A percentile compares a stretch with the other conserved stretches of the same genome.
These are phyloP conservation scores for Purpureocillium lavendulum DNA, from an alignment of 2,329 filamentous ascomycete genomes.

Conservation along the genomic window DNA sequence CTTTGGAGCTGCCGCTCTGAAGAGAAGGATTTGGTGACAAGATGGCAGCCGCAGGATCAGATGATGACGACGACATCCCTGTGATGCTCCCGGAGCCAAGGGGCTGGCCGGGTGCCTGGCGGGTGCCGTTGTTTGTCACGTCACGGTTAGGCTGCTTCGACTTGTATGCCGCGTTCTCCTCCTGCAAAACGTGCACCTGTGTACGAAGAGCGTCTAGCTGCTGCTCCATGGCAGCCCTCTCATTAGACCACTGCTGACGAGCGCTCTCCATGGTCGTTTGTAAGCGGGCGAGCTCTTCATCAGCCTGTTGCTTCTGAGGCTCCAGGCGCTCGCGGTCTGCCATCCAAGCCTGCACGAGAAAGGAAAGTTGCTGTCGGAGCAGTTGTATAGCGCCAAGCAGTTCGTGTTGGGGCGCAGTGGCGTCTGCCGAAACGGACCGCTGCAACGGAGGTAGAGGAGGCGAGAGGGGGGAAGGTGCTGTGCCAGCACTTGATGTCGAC, in stretches of 20 bases:
- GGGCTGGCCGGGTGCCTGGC: not conserved
- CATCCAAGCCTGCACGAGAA: constrained; percentile 5
- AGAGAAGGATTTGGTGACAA: constrained; percentile 11
- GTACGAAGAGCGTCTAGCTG: constrained; percentile 1
- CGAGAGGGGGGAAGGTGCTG: not conserved
- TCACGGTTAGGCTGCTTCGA: no score
- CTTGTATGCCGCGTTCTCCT: not conserved
- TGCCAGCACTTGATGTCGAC: no score
- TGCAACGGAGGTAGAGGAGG: not conserved
- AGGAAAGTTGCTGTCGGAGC: constrained; percentile 3
- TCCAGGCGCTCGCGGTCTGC: constrained; percentile 1
- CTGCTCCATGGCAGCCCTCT: not conserved
- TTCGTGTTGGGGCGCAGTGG: not conserved
- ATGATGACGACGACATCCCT: not conserved
- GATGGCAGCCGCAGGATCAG: not conserved
- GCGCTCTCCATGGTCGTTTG: not conserved
- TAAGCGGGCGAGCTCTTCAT: not conserved
- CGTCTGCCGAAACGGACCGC: not conserved
- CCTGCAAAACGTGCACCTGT: not conserved
- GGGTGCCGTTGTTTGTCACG: not conserved
- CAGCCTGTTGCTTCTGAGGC: not conserved
- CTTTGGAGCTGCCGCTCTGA: constrained; percentile 10
- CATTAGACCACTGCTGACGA: constrained; percentile 1
- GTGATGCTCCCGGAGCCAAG: not conserved
- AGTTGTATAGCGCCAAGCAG: not conserved